Evolutionary conservation across 2,329 filamentous ascomycete genomes (phyloP).

Genomic region (Alternaria sp.): DNA sequence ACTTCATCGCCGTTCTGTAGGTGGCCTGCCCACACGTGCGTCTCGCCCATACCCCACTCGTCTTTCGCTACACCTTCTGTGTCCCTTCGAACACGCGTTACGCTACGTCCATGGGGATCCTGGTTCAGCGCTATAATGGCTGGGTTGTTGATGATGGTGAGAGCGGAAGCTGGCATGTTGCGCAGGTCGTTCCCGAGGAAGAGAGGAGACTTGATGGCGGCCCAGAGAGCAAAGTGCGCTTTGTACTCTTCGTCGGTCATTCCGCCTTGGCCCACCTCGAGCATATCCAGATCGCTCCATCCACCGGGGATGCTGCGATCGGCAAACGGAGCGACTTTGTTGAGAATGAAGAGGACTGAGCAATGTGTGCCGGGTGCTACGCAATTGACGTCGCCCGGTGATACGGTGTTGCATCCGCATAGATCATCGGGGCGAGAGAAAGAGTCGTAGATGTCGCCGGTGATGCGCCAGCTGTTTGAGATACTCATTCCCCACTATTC

Average conservation of each 20-base stretch:
- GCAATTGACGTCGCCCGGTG: constrained; percentile 33
- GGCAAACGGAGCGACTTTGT: constrained; percentile 37
- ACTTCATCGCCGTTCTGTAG: constrained; percentile 29
- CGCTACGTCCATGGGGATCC: constrained; percentile 30
- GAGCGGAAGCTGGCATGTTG: constrained; percentile 47
- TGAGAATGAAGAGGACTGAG: constrained; percentile 37
- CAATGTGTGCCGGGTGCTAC: constrained; percentile 37
- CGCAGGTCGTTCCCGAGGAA: constrained; percentile 53
- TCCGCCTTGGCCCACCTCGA: constrained; percentile 38
- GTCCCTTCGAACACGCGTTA: constrained; percentile 29
- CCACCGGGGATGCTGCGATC: constrained; percentile 37
- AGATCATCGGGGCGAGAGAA: constrained; percentile 38
- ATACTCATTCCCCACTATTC: constrained; percentile 42
- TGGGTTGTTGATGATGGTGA: constrained; percentile 51
- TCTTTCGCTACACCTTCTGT: constrained; percentile 27
- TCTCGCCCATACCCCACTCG: constrained; percentile 32
- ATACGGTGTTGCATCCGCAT: constrained; percentile 34
- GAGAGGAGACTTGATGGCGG: constrained; percentile 51
- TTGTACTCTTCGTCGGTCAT: constrained; percentile 44
- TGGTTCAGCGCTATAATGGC: constrained; percentile 37
- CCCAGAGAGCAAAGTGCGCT: constrained; percentile 51
- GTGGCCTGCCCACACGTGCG: constrained; percentile 32
- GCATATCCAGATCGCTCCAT: constrained; percentile 42
- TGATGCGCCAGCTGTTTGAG: constrained; percentile 45
- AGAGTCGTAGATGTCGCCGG: constrained; percentile 40